Base-by-base conservation (phyloP, 129 eudicot genomes). In the Pulicaria dysenterica region DNA sequence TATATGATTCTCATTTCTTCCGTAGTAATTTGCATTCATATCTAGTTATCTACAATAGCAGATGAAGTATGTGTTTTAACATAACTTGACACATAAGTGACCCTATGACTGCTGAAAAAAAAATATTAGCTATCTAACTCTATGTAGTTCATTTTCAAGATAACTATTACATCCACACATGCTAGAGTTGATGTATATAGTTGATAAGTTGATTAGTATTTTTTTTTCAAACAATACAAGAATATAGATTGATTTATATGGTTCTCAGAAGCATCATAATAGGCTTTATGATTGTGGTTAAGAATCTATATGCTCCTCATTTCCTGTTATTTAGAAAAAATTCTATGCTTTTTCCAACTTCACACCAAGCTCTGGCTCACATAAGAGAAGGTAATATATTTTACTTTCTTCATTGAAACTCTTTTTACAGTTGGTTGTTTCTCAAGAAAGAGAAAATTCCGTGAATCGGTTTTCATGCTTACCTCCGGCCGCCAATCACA, bases 401-500 rank as follows among this genome's bases (percentile, higher is more conserved):
- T 13, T 55, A 55, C 61, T 45, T 58, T 58, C 69, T 47, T 57
- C 19, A 16, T 10, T 24, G 42, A 11, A 66, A 41, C 42, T 73
- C 42, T 40, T 55, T 81, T 55, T 81, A 54, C 64, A 94, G 98
- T 80, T 80, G 60, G 65, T 80, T 54, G 70, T 85, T 74, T 90
- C 95, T 77, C 96, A 90, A 84, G 98, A 89, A 70, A 86, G 91
- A 72, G 95, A 89, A 73, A 82, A 50, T 70, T 85, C 95, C 7
- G 73, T 74, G 64, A 89, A 75, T 74, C 85, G 84, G 77, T 58
- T 71, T 58, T 72, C 88, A 37, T 70, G 81, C 80, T 73, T 85
- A 71, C 85, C 89, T 43, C 95, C 90, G 7, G 74, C 75, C 77
- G 74, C 75, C 77, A 86, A 62, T 40, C 83, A 80, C 83, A 36